phyloP scores from a whole-genome alignment of 2,329 filamentous ascomycete species.

The Tympanopsis confertula region DNA sequence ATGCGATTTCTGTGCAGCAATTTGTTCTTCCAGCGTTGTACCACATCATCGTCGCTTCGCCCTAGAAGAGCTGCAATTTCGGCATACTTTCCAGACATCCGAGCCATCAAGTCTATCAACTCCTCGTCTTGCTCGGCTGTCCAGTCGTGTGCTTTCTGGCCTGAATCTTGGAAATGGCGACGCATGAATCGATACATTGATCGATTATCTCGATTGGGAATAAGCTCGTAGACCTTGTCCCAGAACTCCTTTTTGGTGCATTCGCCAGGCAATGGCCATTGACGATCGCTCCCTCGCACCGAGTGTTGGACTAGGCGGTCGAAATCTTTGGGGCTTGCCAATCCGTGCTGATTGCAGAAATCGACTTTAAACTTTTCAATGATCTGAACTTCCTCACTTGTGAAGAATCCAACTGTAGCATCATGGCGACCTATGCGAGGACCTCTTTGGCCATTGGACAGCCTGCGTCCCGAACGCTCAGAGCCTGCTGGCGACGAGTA shows the following conservation, averaged over 20 bases:
- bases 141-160: conserved; percentile 23
- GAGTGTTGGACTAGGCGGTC: conserved; percentile 8
- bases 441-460: too few species aligned
- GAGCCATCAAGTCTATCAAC: conserved; percentile 15
- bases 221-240: conserved; percentile 16
- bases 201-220: conserved; percentile 20
- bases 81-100: conserved; percentile 20
- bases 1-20: conserved; percentile 21
- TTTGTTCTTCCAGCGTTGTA: conserved; percentile 26
- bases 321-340: conserved; percentile 11
- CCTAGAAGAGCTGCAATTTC: conserved; percentile 21
- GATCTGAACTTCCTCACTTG: conserved; percentile 13
- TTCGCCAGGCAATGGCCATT: conserved; percentile 11
- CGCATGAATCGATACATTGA: conserved; percentile 27
- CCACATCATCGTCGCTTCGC: conserved; percentile 24
- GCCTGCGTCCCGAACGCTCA: too few species aligned
- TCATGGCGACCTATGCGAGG: too few species aligned
- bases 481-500: too few species aligned
- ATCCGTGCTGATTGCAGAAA: conserved; percentile 16
- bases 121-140: conserved; percentile 24
- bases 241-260: conserved; percentile 20
- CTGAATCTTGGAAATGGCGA: conserved; percentile 23
- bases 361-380: conserved; percentile 18
- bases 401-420: conserved; percentile 18
- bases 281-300: neutral